Conservation (phyloP, 2,329 filamentous ascomycete genomes). For the Phaeophleospora eucalypticola region DNA sequence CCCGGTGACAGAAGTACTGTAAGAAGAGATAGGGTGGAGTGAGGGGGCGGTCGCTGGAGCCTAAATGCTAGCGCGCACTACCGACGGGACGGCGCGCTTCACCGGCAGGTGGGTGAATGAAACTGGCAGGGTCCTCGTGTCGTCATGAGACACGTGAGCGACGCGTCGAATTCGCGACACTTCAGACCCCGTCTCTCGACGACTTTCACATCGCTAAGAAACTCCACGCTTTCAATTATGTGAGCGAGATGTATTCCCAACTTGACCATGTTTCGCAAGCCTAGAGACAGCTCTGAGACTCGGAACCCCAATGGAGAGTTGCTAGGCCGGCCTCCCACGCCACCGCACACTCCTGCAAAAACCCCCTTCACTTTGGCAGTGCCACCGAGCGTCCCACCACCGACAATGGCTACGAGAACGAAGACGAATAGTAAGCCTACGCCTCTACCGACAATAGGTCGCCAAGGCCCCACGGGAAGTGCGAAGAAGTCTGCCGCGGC, state of each 20-base stretch:
- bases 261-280: constrained; percentile 51
- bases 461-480: constrained; percentile 27
- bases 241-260: neutral
- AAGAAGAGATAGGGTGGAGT: too few species aligned
- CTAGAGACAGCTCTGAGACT: constrained; percentile 42
- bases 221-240: too few species aligned
- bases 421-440: constrained; percentile 21
- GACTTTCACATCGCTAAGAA: too few species aligned
- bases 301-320: constrained; percentile 33
- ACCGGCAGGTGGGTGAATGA: too few species aligned
- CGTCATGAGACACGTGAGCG: too few species aligned
- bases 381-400: constrained; percentile 27
- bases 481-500: constrained; percentile 34
- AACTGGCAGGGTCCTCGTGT: too few species aligned
- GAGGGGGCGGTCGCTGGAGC: too few species aligned
- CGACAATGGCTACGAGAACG: constrained; percentile 30
- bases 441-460: constrained; percentile 28
- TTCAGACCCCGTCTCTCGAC: too few species aligned
- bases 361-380: constrained; percentile 31
- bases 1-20: too few species aligned
- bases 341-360: constrained; percentile 35
- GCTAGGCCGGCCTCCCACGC: constrained; percentile 51
- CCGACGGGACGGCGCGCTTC: too few species aligned
- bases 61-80: too few species aligned
- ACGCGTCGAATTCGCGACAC: too few species aligned